Evolutionary conservation across 2,329 filamentous ascomycete species (phyloP).

Genomic region (Epichloe sylvatica): DNA sequence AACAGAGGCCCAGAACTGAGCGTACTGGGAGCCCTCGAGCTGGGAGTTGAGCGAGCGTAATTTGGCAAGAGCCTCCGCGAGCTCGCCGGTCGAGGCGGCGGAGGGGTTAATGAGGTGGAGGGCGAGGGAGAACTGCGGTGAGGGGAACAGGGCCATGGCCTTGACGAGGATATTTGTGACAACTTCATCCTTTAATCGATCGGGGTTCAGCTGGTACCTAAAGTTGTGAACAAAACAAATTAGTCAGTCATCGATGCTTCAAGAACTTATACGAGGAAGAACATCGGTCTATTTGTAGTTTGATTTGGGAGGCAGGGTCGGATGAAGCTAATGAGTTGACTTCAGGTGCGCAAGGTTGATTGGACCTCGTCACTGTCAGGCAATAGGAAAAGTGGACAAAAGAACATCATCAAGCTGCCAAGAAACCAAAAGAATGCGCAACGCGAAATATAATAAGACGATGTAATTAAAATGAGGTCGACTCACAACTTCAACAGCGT

Average conservation of each 20-base stretch:
- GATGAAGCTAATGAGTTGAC: conserved; percentile 49
- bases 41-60: conserved; percentile 72
- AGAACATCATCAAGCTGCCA: conserved; percentile 52
- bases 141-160: conserved; percentile 91
- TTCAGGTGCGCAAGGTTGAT: conserved; percentile 8
- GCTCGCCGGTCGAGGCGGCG: conserved; percentile 49
- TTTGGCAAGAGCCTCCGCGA: conserved; percentile 84
- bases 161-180: conserved; percentile 99
- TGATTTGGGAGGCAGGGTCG: conserved; percentile 34
- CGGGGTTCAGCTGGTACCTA: conserved; percentile 99
- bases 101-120: conserved; percentile 87
- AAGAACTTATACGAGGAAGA: background rate
- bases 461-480: background rate
- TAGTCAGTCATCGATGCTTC: conserved; percentile 1
- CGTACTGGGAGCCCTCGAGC: conserved; percentile 82
- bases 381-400: conserved; percentile 96
- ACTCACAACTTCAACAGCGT: conserved; percentile 95
- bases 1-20: conserved; percentile 81
- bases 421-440: conserved; percentile 4
- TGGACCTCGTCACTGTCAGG: conserved; percentile 53
- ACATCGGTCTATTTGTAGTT: background rate
- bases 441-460: background rate
- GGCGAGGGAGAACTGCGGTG: conserved; percentile 84
- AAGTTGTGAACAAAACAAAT: background rate
- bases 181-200: conserved; percentile 90